Percentiles rank a stretch among this genome's conserved stretches.
Conservation (phyloP, 345 rosid species). For the Boechera divaricarpa region DNA sequence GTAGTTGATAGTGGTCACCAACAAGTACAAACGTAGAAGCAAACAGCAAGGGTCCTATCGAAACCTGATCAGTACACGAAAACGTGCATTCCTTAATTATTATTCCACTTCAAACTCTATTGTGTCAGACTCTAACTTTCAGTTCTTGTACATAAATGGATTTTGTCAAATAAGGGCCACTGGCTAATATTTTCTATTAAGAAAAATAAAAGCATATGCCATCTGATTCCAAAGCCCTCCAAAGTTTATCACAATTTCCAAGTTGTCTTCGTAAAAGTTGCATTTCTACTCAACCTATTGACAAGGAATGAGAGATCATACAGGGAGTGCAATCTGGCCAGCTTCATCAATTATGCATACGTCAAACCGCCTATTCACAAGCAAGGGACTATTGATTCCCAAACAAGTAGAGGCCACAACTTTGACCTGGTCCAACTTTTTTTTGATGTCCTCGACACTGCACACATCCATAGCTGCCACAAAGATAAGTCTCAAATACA, state of each 20-base stretch:
- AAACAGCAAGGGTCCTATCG: constrained; percentile 89
- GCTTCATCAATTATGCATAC: constrained; percentile 98
- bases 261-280: constrained; percentile 8
- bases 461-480: constrained; percentile 58
- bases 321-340: constrained; percentile 94
- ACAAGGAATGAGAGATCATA: constrained; percentile 50
- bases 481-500: constrained; percentile 43
- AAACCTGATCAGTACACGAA: constrained; percentile 61
- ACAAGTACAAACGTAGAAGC: constrained; percentile 91
- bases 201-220: not conserved
- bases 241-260: constrained; percentile 19
- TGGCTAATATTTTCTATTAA: not conserved
- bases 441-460: constrained; percentile 72
- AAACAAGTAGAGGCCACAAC: constrained; percentile 95
- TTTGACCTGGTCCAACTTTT: constrained; percentile 72
- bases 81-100: constrained; percentile 16
- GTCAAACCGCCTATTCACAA: constrained; percentile 82
- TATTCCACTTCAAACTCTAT: constrained; percentile 18
- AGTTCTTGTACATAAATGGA: not conserved
- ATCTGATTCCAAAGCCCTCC: constrained; percentile 15
- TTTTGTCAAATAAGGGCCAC: not conserved
- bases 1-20: constrained; percentile 98
- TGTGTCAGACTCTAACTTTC: constrained; percentile 17
- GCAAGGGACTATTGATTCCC: constrained; percentile 89
- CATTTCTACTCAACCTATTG: constrained; percentile 19